phyloP scores from a whole-genome alignment of 495 filamentous ascomycete species.

The Usnea hakonensis region DNA sequence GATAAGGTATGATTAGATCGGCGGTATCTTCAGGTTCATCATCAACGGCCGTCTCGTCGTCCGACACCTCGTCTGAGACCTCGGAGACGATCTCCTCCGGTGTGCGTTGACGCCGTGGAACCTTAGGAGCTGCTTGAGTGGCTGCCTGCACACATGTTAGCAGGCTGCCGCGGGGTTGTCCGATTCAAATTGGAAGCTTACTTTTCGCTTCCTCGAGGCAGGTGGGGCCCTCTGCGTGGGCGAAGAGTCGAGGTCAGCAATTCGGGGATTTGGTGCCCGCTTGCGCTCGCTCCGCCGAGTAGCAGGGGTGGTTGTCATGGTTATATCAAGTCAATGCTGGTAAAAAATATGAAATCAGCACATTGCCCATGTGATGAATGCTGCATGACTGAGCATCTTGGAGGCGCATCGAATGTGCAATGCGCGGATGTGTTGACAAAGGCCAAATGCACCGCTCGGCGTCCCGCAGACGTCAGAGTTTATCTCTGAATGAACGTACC shows the following conservation, averaged over 20 bases:
- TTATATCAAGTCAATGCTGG: conserved; percentile 1
- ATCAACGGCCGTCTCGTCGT: conserved; percentile 31
- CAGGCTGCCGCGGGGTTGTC: background rate
- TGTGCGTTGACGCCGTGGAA: conserved; percentile 10
- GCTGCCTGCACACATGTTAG: conserved; percentile 13
- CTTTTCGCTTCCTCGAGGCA: conserved; percentile 22
- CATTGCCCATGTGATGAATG: background rate
- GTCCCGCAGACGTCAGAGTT: conserved; percentile 21
- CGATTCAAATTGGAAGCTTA: background rate
- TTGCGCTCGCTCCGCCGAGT: conserved; percentile 24
- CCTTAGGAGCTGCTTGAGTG: conserved; percentile 9
- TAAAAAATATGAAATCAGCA: background rate
- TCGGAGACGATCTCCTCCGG: conserved; percentile 11
- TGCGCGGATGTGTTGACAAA: conserved; percentile 3
- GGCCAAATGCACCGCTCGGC: conserved; percentile 1
- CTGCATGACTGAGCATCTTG: background rate
- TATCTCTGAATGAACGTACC: conserved; percentile 15
- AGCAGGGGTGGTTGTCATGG: conserved; percentile 15
- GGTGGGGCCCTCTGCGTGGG: conserved; percentile 13
- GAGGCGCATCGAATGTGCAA: background rate
- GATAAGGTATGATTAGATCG: conserved; percentile 62
- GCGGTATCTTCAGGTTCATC: conserved; percentile 54
- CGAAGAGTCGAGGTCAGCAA: conserved; percentile 21
- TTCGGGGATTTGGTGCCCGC: conserved; percentile 23
- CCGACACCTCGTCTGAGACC: conserved; percentile 13